These are phyloP conservation scores for Fusarium anthophilum DNA, from an alignment of 2,329 filamentous ascomycete genomes.

Conservation along the genomic window DNA sequence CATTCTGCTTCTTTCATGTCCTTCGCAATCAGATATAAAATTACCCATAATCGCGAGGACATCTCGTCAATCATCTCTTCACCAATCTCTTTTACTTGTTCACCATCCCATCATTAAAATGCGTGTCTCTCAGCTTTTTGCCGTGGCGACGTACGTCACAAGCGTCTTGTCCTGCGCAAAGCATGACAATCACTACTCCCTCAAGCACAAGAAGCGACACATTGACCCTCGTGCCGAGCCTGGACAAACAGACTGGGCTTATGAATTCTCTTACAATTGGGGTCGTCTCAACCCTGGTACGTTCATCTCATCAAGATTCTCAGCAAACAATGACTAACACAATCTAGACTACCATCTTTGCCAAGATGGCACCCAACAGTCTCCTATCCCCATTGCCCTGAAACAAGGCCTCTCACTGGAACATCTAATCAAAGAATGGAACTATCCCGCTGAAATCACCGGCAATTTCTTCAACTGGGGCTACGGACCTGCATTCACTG, in stretches of 20 bases:
- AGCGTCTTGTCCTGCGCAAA: conserved; percentile 3
- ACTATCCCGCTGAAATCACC: conserved; percentile 4
- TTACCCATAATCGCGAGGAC: background rate
- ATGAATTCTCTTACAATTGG: conserved; percentile 33
- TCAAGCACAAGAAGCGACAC: conserved; percentile 20
- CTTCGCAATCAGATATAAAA: conserved; percentile 2
- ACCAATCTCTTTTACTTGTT: background rate
- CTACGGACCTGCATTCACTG: conserved; percentile 28
- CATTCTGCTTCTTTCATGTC: background rate
- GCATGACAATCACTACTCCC: conserved; percentile 21
- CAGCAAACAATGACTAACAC: background rate
- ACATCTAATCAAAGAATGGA: conserved; percentile 11
- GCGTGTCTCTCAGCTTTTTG: conserved; percentile 10
- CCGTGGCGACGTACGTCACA: background rate
- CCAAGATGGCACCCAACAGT: conserved; percentile 33
- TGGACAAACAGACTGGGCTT: conserved; percentile 18
- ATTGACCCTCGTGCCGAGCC: conserved; percentile 18
- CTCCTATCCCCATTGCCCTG: conserved; percentile 25
- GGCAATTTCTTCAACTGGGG: conserved; percentile 37
- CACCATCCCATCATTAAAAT: background rate
- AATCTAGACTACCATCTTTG: conserved; percentile 22
- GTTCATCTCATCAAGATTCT: too few species aligned
- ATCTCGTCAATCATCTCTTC: background rate
- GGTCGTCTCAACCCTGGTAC: conserved; percentile 25
- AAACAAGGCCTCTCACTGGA: conserved; percentile 30